Conservation (phyloP, 768 basidiomycete genomes). For the Suillus luteus region DNA sequence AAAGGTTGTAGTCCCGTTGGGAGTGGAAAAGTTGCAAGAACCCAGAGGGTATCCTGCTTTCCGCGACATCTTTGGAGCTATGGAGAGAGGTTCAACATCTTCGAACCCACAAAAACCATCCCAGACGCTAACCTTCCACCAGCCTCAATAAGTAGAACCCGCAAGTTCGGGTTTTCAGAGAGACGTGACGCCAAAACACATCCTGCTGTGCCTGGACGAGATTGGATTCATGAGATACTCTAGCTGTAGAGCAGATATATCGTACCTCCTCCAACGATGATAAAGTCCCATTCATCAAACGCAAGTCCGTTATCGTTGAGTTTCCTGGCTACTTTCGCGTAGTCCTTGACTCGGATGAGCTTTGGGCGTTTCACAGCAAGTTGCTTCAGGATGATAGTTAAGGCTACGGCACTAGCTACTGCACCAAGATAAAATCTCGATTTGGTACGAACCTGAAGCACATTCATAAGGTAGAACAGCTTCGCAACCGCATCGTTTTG, state of each 20-base stretch:
- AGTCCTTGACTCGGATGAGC: slow-evolving; percentile 18
- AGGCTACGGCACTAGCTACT: slow-evolving; percentile 9
- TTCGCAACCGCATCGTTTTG: not conserved
- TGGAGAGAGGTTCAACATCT: not conserved
- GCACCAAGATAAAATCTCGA: not conserved
- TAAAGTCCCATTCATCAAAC: slow-evolving; percentile 46
- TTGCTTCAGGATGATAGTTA: slow-evolving; percentile 13
- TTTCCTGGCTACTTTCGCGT: slow-evolving; percentile 15
- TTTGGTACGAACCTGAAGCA: not conserved
- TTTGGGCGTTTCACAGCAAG: slow-evolving; percentile 1
- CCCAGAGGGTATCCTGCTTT: slow-evolving; percentile 47
- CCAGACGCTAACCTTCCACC: slow-evolving; percentile 45
- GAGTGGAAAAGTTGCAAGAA: slow-evolving; percentile 45
- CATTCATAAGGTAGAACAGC: slow-evolving; percentile 4
- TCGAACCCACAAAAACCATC: not conserved
- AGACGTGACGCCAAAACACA: slow-evolving; percentile 47
- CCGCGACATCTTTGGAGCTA: slow-evolving; percentile 46
- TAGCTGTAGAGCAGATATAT: not conserved
- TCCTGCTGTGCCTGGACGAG: slow-evolving; percentile 41
- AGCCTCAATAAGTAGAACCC: slow-evolving; percentile 43
- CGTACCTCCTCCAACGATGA: slow-evolving; percentile 58
- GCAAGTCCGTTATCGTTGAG: slow-evolving; percentile 1
- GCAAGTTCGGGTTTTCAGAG: slow-evolving; percentile 36
- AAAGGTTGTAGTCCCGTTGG: slow-evolving; percentile 52
- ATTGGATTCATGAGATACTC: not conserved